Percentiles rank a stretch among this genome's conserved stretches.
phyloP scores from a whole-genome alignment of 768 basidiomycete genomes.

The Collybiopsis confluens region DNA sequence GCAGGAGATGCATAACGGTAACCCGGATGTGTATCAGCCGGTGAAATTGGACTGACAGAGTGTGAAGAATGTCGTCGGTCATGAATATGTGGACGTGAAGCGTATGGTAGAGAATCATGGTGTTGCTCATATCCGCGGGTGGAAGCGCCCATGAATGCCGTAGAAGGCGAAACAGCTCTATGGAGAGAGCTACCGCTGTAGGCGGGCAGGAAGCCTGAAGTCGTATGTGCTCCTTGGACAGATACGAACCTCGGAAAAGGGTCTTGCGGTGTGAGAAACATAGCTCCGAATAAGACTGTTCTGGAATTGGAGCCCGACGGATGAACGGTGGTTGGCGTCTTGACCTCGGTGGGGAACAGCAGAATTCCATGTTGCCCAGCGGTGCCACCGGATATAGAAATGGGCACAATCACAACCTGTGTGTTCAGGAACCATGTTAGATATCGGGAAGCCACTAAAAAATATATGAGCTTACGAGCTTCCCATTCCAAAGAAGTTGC shows the following conservation, averaged over 20 bases:
- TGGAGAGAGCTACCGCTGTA: neutral
- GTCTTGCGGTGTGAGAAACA: constrained; percentile 37
- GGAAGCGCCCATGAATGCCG: neutral
- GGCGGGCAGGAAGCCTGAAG: neutral
- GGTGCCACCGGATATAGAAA: constrained; percentile 6
- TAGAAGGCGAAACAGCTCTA: constrained; percentile 2
- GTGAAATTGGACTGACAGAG: constrained; percentile 4
- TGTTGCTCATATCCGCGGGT: constrained; percentile 1
- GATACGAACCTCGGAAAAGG: constrained; percentile 40
- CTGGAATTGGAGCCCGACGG: constrained; percentile 39
- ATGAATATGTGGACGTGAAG: neutral
- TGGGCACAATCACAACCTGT: constrained; percentile 51
- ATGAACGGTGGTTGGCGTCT: too few relatives aligned
- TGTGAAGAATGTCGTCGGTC: constrained; percentile 1
- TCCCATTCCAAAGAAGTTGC: constrained; percentile 44
- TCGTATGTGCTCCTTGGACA: neutral
- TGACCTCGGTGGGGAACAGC: constrained; percentile 37
- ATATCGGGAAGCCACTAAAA: neutral
- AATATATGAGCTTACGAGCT: constrained; percentile 37
- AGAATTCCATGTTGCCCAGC: constrained; percentile 41
- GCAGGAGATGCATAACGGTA: constrained; percentile 3
- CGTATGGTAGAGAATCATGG: neutral
- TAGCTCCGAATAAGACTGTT: constrained; percentile 45
- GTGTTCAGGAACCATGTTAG: neutral
- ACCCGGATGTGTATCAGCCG: neutral